These are phyloP conservation scores for Ceratobasidium sp. DNA, from an alignment of 1,284 basidiomycete species.

Conservation along the genomic window DNA sequence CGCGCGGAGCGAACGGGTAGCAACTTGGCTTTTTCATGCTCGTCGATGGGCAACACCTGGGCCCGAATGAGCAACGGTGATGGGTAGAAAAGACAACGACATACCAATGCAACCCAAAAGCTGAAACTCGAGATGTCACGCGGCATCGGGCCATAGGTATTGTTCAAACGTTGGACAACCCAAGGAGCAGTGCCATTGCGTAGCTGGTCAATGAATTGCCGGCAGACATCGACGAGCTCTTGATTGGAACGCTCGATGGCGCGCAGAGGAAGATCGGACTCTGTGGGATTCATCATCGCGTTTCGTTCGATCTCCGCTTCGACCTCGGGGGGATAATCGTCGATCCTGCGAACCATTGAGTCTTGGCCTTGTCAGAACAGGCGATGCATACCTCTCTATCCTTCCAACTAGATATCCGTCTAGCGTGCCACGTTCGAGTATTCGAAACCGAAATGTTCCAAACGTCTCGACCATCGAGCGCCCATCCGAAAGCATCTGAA, in stretches of 20 bases:
- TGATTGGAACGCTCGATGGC: conserved; percentile 65
- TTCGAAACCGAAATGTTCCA: conserved; percentile 86
- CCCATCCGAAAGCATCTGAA: conserved; percentile 90
- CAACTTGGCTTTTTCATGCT: conserved; percentile 93
- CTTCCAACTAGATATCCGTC: conserved; percentile 93
- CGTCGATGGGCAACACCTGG: conserved; percentile 91
- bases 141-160: conserved; percentile 78
- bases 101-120: conserved; percentile 88
- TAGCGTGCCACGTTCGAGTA: conserved; percentile 81
- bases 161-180: conserved; percentile 87
- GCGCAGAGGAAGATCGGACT: conserved; percentile 41
- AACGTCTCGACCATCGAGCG: conserved; percentile 89
- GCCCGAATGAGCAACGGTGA: conserved; percentile 5
- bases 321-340: conserved; percentile 67
- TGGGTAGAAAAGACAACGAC: conserved; percentile 50
- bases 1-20: conserved; percentile 87
- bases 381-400: conserved; percentile 69
- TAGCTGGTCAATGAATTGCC: conserved; percentile 82
- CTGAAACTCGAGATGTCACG: conserved; percentile 73
- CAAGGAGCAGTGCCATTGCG: conserved; percentile 88
- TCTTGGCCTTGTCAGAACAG: neutral
- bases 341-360: conserved; percentile 58
- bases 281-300: conserved; percentile 46
- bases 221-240: conserved; percentile 81
- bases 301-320: conserved; percentile 59